phyloP scores from a whole-genome alignment of 2,329 filamentous ascomycete species.

The Stenocarpella maydis region DNA sequence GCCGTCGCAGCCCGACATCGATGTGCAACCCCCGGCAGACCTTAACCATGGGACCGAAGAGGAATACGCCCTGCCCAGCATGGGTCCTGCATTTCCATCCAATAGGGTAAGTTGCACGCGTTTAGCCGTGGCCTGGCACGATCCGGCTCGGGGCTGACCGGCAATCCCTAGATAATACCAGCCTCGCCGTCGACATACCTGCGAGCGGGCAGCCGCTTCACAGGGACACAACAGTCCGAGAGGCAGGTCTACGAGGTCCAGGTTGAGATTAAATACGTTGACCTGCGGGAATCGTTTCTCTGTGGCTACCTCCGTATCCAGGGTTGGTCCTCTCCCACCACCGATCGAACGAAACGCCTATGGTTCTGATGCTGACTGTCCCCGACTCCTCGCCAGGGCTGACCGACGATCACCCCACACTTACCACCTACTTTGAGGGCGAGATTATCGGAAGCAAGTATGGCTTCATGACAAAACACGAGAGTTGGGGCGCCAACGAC shows the following conservation, averaged over 20 bases:
- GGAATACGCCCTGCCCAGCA: conserved; percentile 50
- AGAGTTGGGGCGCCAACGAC: conserved; percentile 89
- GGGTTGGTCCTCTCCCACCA: conserved; percentile 62
- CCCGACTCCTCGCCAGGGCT: conserved; percentile 66
- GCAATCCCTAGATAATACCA: conserved; percentile 68
- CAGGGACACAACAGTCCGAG: conserved; percentile 92
- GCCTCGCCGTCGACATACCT: conserved; percentile 87
- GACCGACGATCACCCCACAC: conserved; percentile 94
- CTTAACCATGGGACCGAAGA: conserved; percentile 42
- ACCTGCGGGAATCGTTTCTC: conserved; percentile 91
- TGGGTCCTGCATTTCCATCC: conserved; percentile 63
- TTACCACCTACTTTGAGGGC: conserved; percentile 97
- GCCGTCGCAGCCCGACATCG: not conserved
- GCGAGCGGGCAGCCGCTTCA: conserved; percentile 86
- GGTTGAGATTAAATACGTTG: conserved; percentile 96
- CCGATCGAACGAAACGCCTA: not conserved
- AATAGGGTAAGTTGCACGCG: conserved; percentile 55
- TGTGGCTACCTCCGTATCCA: conserved; percentile 96
- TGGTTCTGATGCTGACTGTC: not conserved
- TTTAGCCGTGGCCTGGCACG: no score
- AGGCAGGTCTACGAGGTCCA: conserved; percentile 93
- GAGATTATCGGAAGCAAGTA: conserved; percentile 97
- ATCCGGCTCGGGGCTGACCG: not conserved
- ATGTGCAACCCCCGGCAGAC: conserved; percentile 20
- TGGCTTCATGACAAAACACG: conserved; percentile 89